These are phyloP conservation scores for Klebsormidium nitens DNA, from an alignment of 139 green algal genomes.

Conservation along the genomic window DNA sequence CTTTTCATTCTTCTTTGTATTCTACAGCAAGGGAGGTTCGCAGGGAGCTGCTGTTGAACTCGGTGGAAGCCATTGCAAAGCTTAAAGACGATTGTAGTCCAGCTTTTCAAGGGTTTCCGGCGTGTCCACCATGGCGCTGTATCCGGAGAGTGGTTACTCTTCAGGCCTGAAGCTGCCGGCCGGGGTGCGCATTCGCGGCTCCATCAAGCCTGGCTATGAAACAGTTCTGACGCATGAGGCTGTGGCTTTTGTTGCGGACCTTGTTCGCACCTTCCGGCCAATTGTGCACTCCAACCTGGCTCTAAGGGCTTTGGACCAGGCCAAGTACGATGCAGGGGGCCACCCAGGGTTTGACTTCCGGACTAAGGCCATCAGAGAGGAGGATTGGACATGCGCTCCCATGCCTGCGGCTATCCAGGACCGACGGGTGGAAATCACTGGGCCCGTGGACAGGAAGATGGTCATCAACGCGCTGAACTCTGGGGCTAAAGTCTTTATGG, in stretches of 20 bases:
- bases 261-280: slow-evolving; percentile 60
- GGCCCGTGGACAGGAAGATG: slow-evolving; percentile 82
- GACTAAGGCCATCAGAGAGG: slow-evolving; percentile 53
- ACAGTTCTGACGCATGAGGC: slow-evolving; percentile 54
- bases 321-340: slow-evolving; percentile 46
- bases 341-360: slow-evolving; percentile 64
- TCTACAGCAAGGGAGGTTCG: too few relatives aligned
- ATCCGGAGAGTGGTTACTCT: too few relatives aligned
- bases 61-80: too few relatives aligned
- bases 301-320: slow-evolving; percentile 51
- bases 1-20: too few relatives aligned
- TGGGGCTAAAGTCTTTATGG: slow-evolving; percentile 78
- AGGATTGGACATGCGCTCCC: slow-evolving; percentile 60
- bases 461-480: slow-evolving; percentile 81
- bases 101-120: too few relatives aligned
- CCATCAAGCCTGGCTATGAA: slow-evolving; percentile 42
- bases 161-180: slow-evolving; percentile 31
- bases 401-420: slow-evolving; percentile 67
- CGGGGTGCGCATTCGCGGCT: slow-evolving; percentile 48
- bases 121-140: too few relatives aligned
- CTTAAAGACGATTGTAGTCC: too few relatives aligned
- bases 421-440: slow-evolving; percentile 81
- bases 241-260: slow-evolving; percentile 58
- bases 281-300: slow-evolving; percentile 60
- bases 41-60: too few relatives aligned